Evolutionary conservation across 1,284 basidiomycete genomes (phyloP), one percentile per base, ranked within the genome.

Genomic region (Hypsizygus ulmarius): DNA sequence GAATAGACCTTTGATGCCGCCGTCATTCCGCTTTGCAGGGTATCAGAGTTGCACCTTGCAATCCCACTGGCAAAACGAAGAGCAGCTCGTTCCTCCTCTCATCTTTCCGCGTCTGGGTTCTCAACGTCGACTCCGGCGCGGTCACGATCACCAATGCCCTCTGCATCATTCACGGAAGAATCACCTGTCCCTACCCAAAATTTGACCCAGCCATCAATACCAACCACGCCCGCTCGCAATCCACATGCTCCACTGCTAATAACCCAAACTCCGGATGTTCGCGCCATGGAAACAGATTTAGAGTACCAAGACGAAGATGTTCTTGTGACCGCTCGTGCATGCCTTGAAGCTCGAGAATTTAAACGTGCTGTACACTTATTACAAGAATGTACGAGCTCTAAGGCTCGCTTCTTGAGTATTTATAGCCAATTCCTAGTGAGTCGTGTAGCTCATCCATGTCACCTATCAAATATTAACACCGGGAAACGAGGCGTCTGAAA

Each of bases 401-500:
- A 88, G 59, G 85, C 87, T 1, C 73, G 74, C 14, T 98, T 97
- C 66, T 62, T 98, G 55, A 75, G 77, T 41, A 69, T 87, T 30
- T 98, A 98, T 63, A 81, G 89, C 49, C 81, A 82, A 52, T 98
- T 87, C 64, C 72, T 98, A 64, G 94, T 95, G 64, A 74, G 87
- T 73, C 28, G 29, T 38, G 25, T 30, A 32, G 21, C 28, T 16
- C 27, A 39, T 37, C 34, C 45, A 25, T 14, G 30, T 40, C 44
- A 19, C 35, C 42, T n/a, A 35, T n/a, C n/a, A 11, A 38, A 48
- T 36, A 43, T 46, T 30, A 47, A 29, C 15, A 14, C 39, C 42
- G 27, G 43, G 49, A 29, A 43, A 39, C 29, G 52, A 84, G 85
- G 80, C 78, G 42, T 74, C 75, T 55, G 87, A 90, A 68, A 86